Conservation (phyloP, 495 filamentous ascomycete genomes). For the Rusavskia elegans region DNA sequence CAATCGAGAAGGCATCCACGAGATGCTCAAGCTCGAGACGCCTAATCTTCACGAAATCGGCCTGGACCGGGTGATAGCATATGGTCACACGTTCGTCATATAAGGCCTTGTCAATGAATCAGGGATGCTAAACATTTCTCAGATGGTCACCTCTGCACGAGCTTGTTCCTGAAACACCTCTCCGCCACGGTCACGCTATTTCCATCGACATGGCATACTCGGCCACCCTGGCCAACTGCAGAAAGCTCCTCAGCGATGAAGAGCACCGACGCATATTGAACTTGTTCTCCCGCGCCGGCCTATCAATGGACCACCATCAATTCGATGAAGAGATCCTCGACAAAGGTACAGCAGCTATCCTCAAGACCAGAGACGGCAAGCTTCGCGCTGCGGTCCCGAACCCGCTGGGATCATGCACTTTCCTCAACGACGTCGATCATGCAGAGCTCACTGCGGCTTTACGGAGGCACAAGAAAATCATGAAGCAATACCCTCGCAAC, state of each 20-base stretch:
- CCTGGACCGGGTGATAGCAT: constrained; percentile 49
- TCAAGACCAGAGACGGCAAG: constrained; percentile 46
- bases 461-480: constrained; percentile 34
- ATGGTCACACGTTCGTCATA: constrained; percentile 41
- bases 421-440: constrained; percentile 37
- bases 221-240: constrained; percentile 39
- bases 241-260: constrained; percentile 30
- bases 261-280: constrained; percentile 38
- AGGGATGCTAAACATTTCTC: not conserved
- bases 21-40: constrained; percentile 48
- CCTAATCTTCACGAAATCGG: constrained; percentile 50
- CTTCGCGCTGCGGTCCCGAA: constrained; percentile 42
- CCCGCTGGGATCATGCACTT: constrained; percentile 37
- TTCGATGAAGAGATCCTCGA: constrained; percentile 43
- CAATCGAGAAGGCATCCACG: constrained; percentile 39
- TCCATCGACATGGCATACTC: constrained; percentile 54
- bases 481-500: constrained; percentile 35
- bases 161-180: constrained; percentile 39
- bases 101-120: too few relatives aligned
- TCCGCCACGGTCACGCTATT: constrained; percentile 50
- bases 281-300: constrained; percentile 43
- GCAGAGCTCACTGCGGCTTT: constrained; percentile 37
- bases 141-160: constrained; percentile 50
- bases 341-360: constrained; percentile 41
- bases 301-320: constrained; percentile 45